phyloP scores from a whole-genome alignment of 2,329 filamentous ascomycete species.

The Coniosporium tulheliwenetii region DNA sequence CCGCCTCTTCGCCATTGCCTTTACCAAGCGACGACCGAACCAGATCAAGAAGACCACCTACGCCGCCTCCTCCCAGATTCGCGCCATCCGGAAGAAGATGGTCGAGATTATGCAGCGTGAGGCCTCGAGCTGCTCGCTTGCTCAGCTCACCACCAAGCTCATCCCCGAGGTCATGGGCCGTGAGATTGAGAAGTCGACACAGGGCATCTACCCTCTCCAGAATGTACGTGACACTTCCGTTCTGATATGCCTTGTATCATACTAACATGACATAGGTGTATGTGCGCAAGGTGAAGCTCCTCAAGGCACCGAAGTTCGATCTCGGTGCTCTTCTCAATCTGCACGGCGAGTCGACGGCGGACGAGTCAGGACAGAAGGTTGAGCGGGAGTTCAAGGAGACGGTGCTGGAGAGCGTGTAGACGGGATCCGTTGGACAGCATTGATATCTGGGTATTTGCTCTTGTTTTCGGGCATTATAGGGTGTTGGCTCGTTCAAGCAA shows the following conservation, averaged over 20 bases:
- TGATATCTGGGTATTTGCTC: not conserved
- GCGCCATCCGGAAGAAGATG: constrained; percentile 99
- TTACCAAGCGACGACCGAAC: constrained; percentile 98
- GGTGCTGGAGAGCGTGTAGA: constrained; percentile 85
- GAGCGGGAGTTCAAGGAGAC: constrained; percentile 99
- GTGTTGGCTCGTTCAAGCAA: too few species aligned
- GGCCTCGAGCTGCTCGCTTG: constrained; percentile 83
- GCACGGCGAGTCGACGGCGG: constrained; percentile 91
- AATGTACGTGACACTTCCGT: constrained; percentile 48
- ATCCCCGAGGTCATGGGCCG: constrained; percentile 99
- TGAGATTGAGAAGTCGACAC: constrained; percentile 98
- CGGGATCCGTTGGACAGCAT: not conserved
- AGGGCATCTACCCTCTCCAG: constrained; percentile 99
- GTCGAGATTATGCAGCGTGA: constrained; percentile 96
- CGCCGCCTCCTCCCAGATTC: constrained; percentile 90
- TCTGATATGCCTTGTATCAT: not conserved
- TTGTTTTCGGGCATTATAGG: too few species aligned
- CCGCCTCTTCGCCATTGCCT: constrained; percentile 96
- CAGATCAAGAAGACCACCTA: constrained; percentile 99
- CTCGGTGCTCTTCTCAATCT: constrained; percentile 89
- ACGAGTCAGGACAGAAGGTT: constrained; percentile 96
- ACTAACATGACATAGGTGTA: constrained; percentile 56
- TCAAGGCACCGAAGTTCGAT: constrained; percentile 98
- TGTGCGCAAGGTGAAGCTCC: constrained; percentile 99
- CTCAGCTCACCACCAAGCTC: constrained; percentile 94